Conservation (phyloP, 768 basidiomycete genomes). For the Phylloporus sp. region DNA sequence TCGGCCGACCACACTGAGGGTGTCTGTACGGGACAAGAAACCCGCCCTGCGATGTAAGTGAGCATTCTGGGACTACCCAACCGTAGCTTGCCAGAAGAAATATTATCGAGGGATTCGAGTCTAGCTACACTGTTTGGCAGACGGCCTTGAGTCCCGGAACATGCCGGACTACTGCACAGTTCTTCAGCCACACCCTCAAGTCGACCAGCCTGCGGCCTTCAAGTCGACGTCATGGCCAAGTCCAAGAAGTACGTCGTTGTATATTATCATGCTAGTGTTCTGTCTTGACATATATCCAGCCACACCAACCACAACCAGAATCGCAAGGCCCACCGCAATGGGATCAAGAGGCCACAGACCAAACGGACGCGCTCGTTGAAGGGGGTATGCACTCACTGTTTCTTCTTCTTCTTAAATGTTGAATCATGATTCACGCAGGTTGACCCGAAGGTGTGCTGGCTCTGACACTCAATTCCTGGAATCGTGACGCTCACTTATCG, state of each 20-base stretch:
- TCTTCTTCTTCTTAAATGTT: neutral
- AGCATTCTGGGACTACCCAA: neutral
- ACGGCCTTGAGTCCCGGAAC: slow-evolving; percentile 20
- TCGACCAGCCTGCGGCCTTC: neutral
- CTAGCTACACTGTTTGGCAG: no score
- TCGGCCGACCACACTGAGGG: slow-evolving; percentile 13
- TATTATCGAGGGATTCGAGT: no score
- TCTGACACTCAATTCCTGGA: neutral
- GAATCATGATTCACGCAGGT: slow-evolving; percentile 43
- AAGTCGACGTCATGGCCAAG: slow-evolving; percentile 73
- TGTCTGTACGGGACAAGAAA: neutral
- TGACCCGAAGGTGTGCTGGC: slow-evolving; percentile 64
- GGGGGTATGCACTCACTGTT: slow-evolving; percentile 65
- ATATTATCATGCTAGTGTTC: slow-evolving; percentile 2
- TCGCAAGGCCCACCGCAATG: slow-evolving; percentile 97
- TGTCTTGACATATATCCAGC: slow-evolving; percentile 36
- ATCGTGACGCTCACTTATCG: slow-evolving; percentile 3
- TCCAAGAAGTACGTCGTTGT: slow-evolving; percentile 81
- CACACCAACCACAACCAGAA: slow-evolving; percentile 96
- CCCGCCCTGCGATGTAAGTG: no score
- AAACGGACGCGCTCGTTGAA: slow-evolving; percentile 76
- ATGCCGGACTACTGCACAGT: slow-evolving; percentile 29
- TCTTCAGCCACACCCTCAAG: slow-evolving; percentile 30
- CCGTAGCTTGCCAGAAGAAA: neutral
- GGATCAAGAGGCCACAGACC: slow-evolving; percentile 81